Evolutionary conservation across 176 grass and related monocot genomes (phyloP), one percentile per base, ranked within the genome.

Genomic region (Zoysia pacifica): DNA sequence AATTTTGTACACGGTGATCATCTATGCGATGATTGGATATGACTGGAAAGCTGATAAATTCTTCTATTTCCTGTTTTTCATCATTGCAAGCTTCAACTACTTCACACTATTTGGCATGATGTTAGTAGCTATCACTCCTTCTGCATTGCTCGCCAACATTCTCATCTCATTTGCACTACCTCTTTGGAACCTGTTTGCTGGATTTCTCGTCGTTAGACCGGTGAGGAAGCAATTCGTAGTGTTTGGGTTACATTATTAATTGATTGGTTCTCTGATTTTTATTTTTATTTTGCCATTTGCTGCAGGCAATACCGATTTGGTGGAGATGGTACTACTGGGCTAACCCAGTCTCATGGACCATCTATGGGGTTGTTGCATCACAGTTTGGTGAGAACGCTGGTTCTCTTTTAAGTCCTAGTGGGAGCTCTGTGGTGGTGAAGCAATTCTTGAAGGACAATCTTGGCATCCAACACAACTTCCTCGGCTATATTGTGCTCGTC

Each of bases 261-360:
- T 28, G 28, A 28, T 28, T 28, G 28, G 28, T 28, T 28, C 13
- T 28, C 18, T 65, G 36, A 38, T 18, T 28, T 28, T 28, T 28
- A 28, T 9, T 49, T 28, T 13, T 51, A 65, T 1, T 50, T 12
- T 38, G 13, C 16, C 13, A 9, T 6, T 6, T 81, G 40, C 54
- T 84, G 60, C 46, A 97, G 94, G 28, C 12, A 3, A 85, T 97
- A 56, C 94, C 94, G 1, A 60, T 90, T 66, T 97, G 94, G 94
- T 97, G 94, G 94, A 94, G 94, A 75, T 97, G 94, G 94, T 97
- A 89, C 70, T 94, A 94, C 81, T 97, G 94, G 94, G 85, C 64
- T 9, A 82, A 94, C 62, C 94, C 94, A 7, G 83, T 97, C 16
- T 74, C 94, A 4, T 94, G 91, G 91, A 90, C 89, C 20, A 94